Evolutionary conservation across 129 eudicot genomes (phyloP).

Genomic region (Heracleum sosnowskyi): DNA sequence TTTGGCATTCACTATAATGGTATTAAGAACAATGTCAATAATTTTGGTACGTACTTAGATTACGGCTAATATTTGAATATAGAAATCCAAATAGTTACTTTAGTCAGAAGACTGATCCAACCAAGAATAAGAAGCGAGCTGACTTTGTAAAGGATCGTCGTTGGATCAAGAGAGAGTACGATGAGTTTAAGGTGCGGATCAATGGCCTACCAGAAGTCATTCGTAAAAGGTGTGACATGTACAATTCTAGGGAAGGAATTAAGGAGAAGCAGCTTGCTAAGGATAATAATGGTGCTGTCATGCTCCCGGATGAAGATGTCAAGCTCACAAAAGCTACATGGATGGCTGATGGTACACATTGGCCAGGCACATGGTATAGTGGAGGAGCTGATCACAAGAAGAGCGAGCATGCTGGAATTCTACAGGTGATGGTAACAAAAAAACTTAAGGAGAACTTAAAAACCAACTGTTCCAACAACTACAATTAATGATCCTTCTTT

Average conservation of each 20-base stretch:
- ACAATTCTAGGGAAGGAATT: slow-evolving; percentile 46
- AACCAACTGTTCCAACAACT: neutral
- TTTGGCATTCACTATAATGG: too few species aligned
- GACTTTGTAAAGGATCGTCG: slow-evolving; percentile 92
- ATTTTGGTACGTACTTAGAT: too few species aligned
- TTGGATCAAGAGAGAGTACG: slow-evolving; percentile 95
- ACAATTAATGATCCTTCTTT: neutral
- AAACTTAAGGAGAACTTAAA: neutral
- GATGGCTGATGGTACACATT: slow-evolving; percentile 99
- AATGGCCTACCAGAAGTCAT: slow-evolving; percentile 86
- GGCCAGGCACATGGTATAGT: slow-evolving; percentile 89
- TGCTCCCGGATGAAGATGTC: slow-evolving; percentile 19
- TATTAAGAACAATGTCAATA: too few species aligned
- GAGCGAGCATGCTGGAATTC: slow-evolving; percentile 85
- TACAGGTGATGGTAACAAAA: slow-evolving; percentile 37
- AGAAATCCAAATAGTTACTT: slow-evolving; percentile 91
- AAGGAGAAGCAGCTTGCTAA: slow-evolving; percentile 32
- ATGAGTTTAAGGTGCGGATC: slow-evolving; percentile 89
- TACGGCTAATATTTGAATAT: too few species aligned
- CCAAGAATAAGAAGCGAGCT: slow-evolving; percentile 61
- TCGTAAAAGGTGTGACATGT: slow-evolving; percentile 61
- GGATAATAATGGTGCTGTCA: slow-evolving; percentile 33
- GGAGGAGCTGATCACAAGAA: slow-evolving; percentile 59
- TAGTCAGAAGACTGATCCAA: slow-evolving; percentile 66
- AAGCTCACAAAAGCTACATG: slow-evolving; percentile 58